Base-by-base conservation (phyloP, 805 yeast species). In the Saturnispora ahearnii region DNA sequence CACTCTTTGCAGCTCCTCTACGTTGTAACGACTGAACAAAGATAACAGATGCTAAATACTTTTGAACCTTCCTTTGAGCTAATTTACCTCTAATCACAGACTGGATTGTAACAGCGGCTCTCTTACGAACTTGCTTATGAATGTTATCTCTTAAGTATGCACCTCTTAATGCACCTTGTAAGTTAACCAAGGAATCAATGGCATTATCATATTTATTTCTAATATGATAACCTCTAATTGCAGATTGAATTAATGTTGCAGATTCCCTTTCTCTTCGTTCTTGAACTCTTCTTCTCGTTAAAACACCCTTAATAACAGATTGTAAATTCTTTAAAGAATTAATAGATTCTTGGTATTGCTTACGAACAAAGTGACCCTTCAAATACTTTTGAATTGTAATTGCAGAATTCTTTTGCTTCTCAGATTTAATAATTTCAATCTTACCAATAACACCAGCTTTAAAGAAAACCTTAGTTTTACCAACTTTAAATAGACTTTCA, bases 361-460 rank as follows among this genome's bases (percentile, higher is more conserved):
- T 75, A 60, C 91, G 84, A 63, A 77, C 79, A 56, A 76, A 71
- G 28, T 74, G 68, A 61, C 79, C 83, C 61, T 85, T 78, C 63
- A 90, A 71, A 59, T 84, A 78, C 74, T 87, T 88, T 70, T 93
- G 98, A 57, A 91, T 84, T 68, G 84, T 69, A 13, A 81, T 82
- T 5, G 96, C 96, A 43, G 96, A 82, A 47, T 71, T 76, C 61
- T 77, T 77, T 57, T 89, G 77, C 60, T 89, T 87, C 54, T 84
- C 86, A 31, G 89, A 71, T 66, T 97, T 81, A 61, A 84, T 69
- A 58, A 87, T 87, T 68, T 91, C 99, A 59, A 91, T 74, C 55
- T 81, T 81, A 4, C 97, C 98, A 65, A 91, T 73, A 84, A 91
- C 86, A 63, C 99, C 99, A 30, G 97, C 96, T 61, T 95, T 84